Conservation (phyloP, 495 filamentous ascomycete genomes). For the Rostrohypoxylon terebratum region DNA sequence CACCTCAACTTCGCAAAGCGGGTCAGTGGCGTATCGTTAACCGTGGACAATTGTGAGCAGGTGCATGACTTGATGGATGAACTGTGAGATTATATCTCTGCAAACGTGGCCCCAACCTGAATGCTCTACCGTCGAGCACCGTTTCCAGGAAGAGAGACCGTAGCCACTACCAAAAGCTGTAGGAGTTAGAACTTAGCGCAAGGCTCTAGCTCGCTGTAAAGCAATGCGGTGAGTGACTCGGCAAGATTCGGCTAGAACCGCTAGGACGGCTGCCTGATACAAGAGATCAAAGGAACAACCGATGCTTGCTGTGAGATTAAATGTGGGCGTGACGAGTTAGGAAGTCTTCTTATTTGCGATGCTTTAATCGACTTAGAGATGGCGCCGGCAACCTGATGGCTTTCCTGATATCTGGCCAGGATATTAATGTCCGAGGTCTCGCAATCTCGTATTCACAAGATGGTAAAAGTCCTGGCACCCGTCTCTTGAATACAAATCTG, state of each 20-base stretch:
- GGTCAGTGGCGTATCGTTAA: slow-evolving; percentile 32
- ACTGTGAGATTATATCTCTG: neutral
- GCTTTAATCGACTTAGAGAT: slow-evolving; percentile 21
- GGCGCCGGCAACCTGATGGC: slow-evolving; percentile 16
- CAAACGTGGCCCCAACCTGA: slow-evolving; percentile 7
- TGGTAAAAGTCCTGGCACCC: slow-evolving; percentile 2
- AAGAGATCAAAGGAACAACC: slow-evolving; percentile 1
- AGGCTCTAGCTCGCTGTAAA: slow-evolving; percentile 19
- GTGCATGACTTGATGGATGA: slow-evolving; percentile 34
- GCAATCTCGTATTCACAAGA: slow-evolving; percentile 30
- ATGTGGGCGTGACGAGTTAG: slow-evolving; percentile 3
- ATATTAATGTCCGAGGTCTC: slow-evolving; percentile 29
- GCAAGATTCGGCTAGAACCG: slow-evolving; percentile 23
- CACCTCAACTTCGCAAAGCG: slow-evolving; percentile 18
- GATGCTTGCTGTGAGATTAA: slow-evolving; percentile 7
- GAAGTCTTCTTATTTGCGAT: slow-evolving; percentile 11
- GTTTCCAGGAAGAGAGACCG: slow-evolving; percentile 5
- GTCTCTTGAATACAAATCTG: slow-evolving; percentile 11
- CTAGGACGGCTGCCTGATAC: slow-evolving; percentile 6
- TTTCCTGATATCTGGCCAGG: slow-evolving; percentile 5
- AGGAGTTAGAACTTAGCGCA: slow-evolving; percentile 21
- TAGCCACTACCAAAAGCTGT: slow-evolving; percentile 4
- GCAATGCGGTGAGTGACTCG: slow-evolving; percentile 1
- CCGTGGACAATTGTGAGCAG: slow-evolving; percentile 19
- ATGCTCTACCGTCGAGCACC: slow-evolving; percentile 14